Evolutionary conservation across 768 basidiomycete genomes (phyloP), one percentile per base, ranked within the genome.

Genomic region (Podaxis pistillaris): DNA sequence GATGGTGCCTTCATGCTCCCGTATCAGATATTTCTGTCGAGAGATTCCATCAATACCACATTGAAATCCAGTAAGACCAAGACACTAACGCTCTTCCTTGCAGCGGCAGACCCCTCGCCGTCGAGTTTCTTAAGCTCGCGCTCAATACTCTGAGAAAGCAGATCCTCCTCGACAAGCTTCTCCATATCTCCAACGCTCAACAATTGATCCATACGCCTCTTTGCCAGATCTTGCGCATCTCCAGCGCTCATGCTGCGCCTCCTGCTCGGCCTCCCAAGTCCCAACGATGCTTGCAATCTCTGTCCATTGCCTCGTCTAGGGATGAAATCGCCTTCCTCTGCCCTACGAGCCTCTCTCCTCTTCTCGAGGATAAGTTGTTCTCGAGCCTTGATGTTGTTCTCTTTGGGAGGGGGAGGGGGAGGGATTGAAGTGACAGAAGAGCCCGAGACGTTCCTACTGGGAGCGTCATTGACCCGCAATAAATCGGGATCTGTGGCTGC

Each of bases 191-290:
- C 73, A 38, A 82, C 68, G 44, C 81, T 78, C 40, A 82, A 70
- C 66, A 82, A 56, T 67, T 70, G 71, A 61, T 77, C 72, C 13
- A 76, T 72, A 60, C 72, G 62, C 64, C 73, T 68, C 67, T 76
- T 71, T 46, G 75, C 72, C 50, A 80, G 64, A 52, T 79, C 76
- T 50, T 87, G 83, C 2, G 84, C 86, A 71, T 93, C 93, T 8
- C 88, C 86, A 1, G 90, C 92, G 69, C 90, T 93, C 81, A 86
- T 84, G 71, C 90, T 95, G 59, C 90, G 79, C 65, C 91, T 78
- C 58, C 83, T 78, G 59, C 80, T 84, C 11, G 86, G 86, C 44
- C 88, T 74, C 26, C 82, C 78, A 44, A 78, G 74, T 0, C 76
- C 78, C 30, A 79, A 69, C 37, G 73, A 63, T 54, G 66, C 65